Conservation (phyloP, 2,329 filamentous ascomycete species). For the Xylaria sp. region DNA sequence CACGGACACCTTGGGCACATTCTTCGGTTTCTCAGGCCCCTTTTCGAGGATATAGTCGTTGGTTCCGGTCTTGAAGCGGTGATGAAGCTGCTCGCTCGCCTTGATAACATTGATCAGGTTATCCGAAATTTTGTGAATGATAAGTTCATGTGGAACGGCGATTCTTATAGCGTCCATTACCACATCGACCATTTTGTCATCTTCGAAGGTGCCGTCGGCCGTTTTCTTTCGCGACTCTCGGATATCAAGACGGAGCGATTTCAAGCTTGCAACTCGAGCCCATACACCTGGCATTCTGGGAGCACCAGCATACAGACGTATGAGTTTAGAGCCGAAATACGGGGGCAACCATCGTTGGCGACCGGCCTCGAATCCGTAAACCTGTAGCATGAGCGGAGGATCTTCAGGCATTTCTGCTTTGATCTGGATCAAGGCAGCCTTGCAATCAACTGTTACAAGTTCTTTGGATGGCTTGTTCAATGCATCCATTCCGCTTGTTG, state of each 20-base stretch:
- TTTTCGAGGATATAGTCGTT: constrained; percentile 87
- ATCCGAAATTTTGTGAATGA: constrained; percentile 87
- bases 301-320: constrained; percentile 81
- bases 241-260: constrained; percentile 72
- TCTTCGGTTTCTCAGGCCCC: constrained; percentile 76
- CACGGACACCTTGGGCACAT: constrained; percentile 78
- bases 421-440: constrained; percentile 73
- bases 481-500: constrained; percentile 29
- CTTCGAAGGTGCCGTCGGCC: constrained; percentile 50
- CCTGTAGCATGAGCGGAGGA: constrained; percentile 84
- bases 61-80: constrained; percentile 81
- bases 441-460: constrained; percentile 75
- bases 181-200: constrained; percentile 80
- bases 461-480: constrained; percentile 46
- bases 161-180: constrained; percentile 80
- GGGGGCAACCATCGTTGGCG: constrained; percentile 84
- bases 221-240: constrained; percentile 69
- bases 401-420: constrained; percentile 86
- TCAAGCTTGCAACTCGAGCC: constrained; percentile 81
- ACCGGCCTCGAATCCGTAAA: constrained; percentile 76
- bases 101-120: constrained; percentile 87
- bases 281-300: constrained; percentile 78
- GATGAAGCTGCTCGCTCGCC: constrained; percentile 82
- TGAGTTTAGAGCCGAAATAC: constrained; percentile 69
- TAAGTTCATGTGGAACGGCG: constrained; percentile 84